These are phyloP conservation scores for Sclerospora graminicola DNA, from an alignment of 352 stramenopile genomes.

Conservation along the genomic window DNA sequence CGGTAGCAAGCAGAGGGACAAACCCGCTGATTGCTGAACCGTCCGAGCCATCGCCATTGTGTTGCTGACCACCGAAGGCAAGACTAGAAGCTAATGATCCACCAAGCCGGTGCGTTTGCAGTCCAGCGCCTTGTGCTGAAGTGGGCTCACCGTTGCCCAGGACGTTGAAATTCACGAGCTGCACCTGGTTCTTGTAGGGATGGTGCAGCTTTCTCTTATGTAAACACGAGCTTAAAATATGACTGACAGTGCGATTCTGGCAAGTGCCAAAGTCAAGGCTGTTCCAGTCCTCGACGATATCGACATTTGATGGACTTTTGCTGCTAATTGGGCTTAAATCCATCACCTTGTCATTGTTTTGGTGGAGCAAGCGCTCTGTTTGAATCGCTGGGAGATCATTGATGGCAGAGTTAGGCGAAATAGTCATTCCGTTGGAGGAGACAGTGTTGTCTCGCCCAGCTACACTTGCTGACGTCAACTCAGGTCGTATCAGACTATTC, in stretches of 20 bases:
- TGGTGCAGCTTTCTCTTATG: constrained; percentile 77
- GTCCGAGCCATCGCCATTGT: constrained; percentile 11
- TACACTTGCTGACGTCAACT: constrained; percentile 5
- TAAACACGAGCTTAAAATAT: constrained; percentile 73
- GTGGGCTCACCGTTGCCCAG: constrained; percentile 16
- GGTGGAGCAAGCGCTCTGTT: constrained; percentile 10
- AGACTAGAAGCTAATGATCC: constrained; percentile 48
- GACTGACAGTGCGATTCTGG: constrained; percentile 75
- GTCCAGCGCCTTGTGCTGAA: background rate
- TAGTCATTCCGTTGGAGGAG: constrained; percentile 1
- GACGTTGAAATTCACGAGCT: constrained; percentile 77
- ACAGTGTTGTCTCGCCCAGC: background rate
- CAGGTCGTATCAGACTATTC: constrained; percentile 3
- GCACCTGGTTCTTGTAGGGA: constrained; percentile 79
- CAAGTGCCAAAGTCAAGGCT: constrained; percentile 71
- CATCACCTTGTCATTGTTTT: constrained; percentile 30
- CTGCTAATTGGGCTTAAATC: constrained; percentile 41
- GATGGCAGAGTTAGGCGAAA: constrained; percentile 7
- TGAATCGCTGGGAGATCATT: constrained; percentile 15
- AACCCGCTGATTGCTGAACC: constrained; percentile 18
- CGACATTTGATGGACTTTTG: constrained; percentile 66
- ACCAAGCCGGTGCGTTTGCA: constrained; percentile 23
- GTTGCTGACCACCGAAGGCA: constrained; percentile 32
- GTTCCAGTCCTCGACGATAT: constrained; percentile 74
- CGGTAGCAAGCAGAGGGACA: constrained; percentile 21